A percentile compares a stretch with the other conserved stretches of the same genome.
These are phyloP conservation scores for Arabis hirsuta DNA, from an alignment of 345 rosid species.

Conservation along the genomic window DNA sequence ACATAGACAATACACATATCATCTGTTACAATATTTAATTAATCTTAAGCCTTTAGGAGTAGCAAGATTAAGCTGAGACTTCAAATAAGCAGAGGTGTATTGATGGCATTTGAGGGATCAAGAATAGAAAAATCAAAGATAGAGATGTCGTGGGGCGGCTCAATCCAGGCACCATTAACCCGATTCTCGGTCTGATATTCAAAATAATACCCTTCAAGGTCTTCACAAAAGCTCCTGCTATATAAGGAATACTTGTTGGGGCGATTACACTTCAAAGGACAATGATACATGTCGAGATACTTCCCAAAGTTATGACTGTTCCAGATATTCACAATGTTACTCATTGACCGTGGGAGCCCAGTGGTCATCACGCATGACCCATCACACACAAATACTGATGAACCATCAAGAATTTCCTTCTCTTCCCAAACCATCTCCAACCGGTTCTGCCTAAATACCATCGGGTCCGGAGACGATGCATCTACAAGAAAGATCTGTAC, in stretches of 20 bases:
- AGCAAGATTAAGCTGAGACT: neutral
- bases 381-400: constrained; percentile 9
- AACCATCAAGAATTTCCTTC: constrained; percentile 4
- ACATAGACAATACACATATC: no score
- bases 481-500: constrained; percentile 2
- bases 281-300: neutral
- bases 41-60: neutral
- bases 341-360: constrained; percentile 8
- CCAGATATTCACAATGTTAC: constrained; percentile 13
- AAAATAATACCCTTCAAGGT: constrained; percentile 2
- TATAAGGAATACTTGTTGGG: constrained; percentile 8
- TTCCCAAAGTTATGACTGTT: neutral
- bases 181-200: neutral
- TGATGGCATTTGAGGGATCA: neutral
- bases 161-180: neutral
- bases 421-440: neutral
- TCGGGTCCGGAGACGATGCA: neutral
- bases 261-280: neutral
- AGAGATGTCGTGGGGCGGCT: constrained; percentile 14
- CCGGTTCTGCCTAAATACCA: constrained; percentile 14
- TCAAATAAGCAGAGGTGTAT: neutral
- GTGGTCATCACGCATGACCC: constrained; percentile 5
- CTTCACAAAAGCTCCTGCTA: constrained; percentile 12
- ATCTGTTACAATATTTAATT: neutral
- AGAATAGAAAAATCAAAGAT: neutral